Evolutionary conservation across 1,139 yeast species (phyloP).

Genomic region (Zygosaccharomyces pseudobailii): DNA sequence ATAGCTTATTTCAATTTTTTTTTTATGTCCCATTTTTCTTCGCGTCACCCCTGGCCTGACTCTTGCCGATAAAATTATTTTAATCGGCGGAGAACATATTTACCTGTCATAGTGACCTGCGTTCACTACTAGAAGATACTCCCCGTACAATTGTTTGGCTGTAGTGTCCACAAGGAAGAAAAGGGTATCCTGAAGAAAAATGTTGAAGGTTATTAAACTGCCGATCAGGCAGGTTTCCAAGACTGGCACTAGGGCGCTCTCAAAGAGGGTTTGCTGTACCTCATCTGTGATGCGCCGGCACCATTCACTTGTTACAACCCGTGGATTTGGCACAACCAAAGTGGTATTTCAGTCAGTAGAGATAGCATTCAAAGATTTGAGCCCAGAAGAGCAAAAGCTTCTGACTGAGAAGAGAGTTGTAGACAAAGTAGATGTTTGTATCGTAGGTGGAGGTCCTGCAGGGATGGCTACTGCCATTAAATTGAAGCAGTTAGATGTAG

Average conservation of each 20-base stretch:
- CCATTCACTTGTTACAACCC: background rate
- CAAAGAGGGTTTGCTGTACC: background rate
- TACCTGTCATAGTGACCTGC: background rate
- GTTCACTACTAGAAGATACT: background rate
- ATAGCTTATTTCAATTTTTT: background rate
- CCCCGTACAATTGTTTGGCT: background rate
- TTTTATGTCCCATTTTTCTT: background rate
- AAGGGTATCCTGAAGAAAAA: background rate
- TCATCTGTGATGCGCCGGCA: background rate
- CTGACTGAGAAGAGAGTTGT: conserved; percentile 64
- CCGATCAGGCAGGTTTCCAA: background rate
- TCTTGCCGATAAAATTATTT: background rate
- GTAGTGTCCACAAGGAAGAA: background rate
- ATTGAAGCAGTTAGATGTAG: conserved; percentile 76
- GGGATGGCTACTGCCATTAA: conserved; percentile 92
- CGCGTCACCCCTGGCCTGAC: conserved; percentile 1
- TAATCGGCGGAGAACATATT: background rate
- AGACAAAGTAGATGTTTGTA: conserved; percentile 87
- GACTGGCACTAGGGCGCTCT: background rate
- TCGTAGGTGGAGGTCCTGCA: conserved; percentile 98
- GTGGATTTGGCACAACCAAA: conserved; percentile 1
- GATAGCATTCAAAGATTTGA: conserved; percentile 34
- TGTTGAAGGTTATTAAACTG: background rate
- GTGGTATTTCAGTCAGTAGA: conserved; percentile 27
- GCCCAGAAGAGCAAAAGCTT: conserved; percentile 44